Base-by-base conservation (phyloP, 2,329 filamentous ascomycete species). In the Talaromyces sp. region DNA sequence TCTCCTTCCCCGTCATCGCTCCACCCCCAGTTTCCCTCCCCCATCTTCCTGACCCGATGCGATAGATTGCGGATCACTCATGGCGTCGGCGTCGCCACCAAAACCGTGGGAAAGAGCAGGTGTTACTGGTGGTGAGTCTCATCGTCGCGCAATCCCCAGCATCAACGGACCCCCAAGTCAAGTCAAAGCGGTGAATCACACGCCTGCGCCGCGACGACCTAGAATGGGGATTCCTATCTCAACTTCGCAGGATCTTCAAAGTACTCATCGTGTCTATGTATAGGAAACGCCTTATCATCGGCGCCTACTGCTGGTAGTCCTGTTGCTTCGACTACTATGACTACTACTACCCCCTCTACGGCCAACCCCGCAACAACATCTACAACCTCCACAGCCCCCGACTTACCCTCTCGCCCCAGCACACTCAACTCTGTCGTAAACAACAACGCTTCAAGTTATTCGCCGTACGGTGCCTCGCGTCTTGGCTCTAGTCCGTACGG, bases 51-150 rank as follows among this genome's bases (percentile, higher is more conserved):
- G 29, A 47, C 61, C 65, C 60, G 51, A 73, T 72, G 69, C 63
- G 43, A 33, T 52, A 65, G 54, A 49, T 55, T 63, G 56, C 50
- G 68, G 60, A 67, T 54, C 52, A 39, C 9, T 64, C 60, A 85
- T 85, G 82, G 81, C 82, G 66, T 77, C 81, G 61, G 78, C 79
- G 60, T 97, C 93, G 74, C 94, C 94, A 70, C 94, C 94, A 51
- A 99, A 99, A 77, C 94, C 94, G 42, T 99, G 94, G 94, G 94
- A 99, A 78, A 85, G 88, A 73, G 83, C 87, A 61, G 88, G 87
- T 75, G 80, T 80, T 63, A 69, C 77, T 61, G 69, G 79, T 67
- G 74, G 82, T 86, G 76, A 66, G 79, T 76, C 24, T 32, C 22
- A 1, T 20, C 6, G 5, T 14, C 35, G 24, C 22, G 36, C 32